Percentiles rank a stretch among this genome's conserved stretches.
These are phyloP conservation scores for Debaryomyces udenii DNA, from an alignment of 1,139 yeast genomes.

Conservation along the genomic window DNA sequence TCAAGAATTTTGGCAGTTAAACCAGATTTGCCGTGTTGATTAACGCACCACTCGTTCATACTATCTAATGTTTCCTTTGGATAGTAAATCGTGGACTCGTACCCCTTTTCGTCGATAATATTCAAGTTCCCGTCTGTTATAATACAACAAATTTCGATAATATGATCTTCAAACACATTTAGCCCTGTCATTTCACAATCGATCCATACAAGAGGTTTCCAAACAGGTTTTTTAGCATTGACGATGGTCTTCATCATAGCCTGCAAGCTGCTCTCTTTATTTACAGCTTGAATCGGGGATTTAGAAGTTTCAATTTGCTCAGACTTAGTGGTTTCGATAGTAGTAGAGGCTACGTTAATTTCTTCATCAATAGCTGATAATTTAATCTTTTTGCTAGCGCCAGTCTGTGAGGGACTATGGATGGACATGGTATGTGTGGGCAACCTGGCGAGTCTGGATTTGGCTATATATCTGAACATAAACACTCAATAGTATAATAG, in stretches of 20 bases:
- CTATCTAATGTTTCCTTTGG: slow-evolving; percentile 63
- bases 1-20: slow-evolving; percentile 68
- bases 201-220: slow-evolving; percentile 72
- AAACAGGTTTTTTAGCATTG: slow-evolving; percentile 9
- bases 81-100: slow-evolving; percentile 79
- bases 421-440: slow-evolving; percentile 3
- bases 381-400: slow-evolving; percentile 7
- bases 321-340: background rate
- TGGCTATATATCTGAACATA: slow-evolving; percentile 4
- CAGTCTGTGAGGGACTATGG: slow-evolving; percentile 2
- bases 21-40: slow-evolving; percentile 81
- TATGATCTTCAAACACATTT: slow-evolving; percentile 67
- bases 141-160: slow-evolving; percentile 90
- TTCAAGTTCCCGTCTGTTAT: slow-evolving; percentile 82
- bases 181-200: slow-evolving; percentile 93
- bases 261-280: slow-evolving; percentile 1
- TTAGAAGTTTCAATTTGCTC: background rate
- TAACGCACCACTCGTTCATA: slow-evolving; percentile 87
- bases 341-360: background rate
- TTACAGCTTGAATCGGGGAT: background rate
- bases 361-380: slow-evolving; percentile 1
- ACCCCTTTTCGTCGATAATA: slow-evolving; percentile 67
- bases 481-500: background rate
- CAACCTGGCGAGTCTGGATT: background rate
- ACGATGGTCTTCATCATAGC: slow-evolving; percentile 12